phyloP scores from a whole-genome alignment of 176 grass and related monocot species.

The Otatea glauca region DNA sequence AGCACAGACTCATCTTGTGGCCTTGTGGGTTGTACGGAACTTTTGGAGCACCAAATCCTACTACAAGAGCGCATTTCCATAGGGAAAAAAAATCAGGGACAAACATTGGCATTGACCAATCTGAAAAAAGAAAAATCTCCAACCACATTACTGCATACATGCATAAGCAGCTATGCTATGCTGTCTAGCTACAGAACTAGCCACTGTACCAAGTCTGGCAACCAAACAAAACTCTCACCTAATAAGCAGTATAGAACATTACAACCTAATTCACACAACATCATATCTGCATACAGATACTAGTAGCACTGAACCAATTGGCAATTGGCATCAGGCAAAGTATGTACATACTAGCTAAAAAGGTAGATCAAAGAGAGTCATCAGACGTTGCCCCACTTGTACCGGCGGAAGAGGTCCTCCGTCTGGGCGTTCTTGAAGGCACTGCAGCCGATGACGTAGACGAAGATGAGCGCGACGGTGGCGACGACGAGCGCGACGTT shows the following conservation, averaged over 20 bases:
- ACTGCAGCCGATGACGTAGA: conserved; percentile 90
- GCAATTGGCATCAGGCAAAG: neutral
- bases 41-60: neutral
- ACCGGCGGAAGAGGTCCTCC: conserved; percentile 84
- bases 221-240: too few relatives aligned
- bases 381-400: conserved; percentile 63
- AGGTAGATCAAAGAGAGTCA: neutral
- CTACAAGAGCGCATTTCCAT: neutral
- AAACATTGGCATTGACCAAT: neutral
- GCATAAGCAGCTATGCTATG: too few relatives aligned
- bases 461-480: conserved; percentile 70
- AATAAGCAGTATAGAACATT: too few relatives aligned
- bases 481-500: conserved; percentile 66
- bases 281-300: neutral
- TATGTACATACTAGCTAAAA: neutral
- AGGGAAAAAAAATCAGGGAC: too few relatives aligned
- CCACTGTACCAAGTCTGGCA: too few relatives aligned
- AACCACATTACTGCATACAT: neutral
- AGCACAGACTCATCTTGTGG: too few relatives aligned
- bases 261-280: neutral
- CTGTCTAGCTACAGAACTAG: too few relatives aligned
- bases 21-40: too few relatives aligned
- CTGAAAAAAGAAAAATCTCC: neutral
- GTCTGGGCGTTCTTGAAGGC: conserved; percentile 94
- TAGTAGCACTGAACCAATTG: neutral